A percentile compares a stretch with the other conserved stretches of the same genome.
Evolutionary conservation across 2,329 filamentous ascomycete genomes (phyloP).

Genomic region (Neodidymelliopsis sp.): DNA sequence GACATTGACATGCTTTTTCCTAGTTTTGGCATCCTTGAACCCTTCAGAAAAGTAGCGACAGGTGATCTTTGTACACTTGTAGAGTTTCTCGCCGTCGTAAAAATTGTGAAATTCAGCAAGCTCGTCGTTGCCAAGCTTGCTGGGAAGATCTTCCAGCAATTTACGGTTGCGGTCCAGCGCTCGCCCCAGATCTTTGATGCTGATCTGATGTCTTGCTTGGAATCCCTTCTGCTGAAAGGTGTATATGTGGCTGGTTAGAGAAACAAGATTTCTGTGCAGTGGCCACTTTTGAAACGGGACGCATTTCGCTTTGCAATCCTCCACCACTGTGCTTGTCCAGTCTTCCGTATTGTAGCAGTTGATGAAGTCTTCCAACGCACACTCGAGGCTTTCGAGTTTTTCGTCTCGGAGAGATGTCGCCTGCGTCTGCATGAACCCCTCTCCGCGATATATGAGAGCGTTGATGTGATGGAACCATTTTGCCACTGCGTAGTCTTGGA

Average conservation of each 20-base stretch:
- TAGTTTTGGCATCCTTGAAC: slow-evolving; percentile 40
- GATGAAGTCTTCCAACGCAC: slow-evolving; percentile 34
- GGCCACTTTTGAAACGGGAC: slow-evolving; percentile 16
- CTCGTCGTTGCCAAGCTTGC: slow-evolving; percentile 12
- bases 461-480: slow-evolving; percentile 42
- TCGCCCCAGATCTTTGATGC: slow-evolving; percentile 35
- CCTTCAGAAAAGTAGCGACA: slow-evolving; percentile 57
- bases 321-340: slow-evolving; percentile 21
- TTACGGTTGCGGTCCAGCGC: slow-evolving; percentile 40
- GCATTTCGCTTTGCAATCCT: slow-evolving; percentile 25
- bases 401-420: slow-evolving; percentile 2
- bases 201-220: slow-evolving; percentile 39
- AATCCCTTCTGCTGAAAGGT: slow-evolving; percentile 41
- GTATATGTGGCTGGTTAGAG: slow-evolving; percentile 42
- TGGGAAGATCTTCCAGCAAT: slow-evolving; percentile 38
- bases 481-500: slow-evolving; percentile 42
- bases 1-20: slow-evolving; percentile 48
- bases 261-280: slow-evolving; percentile 33
- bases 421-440: slow-evolving; percentile 29
- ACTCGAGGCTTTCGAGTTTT: slow-evolving; percentile 11
- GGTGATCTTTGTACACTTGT: slow-evolving; percentile 53
- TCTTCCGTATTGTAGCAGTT: slow-evolving; percentile 26
- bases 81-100: slow-evolving; percentile 50
- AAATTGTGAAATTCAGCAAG: slow-evolving; percentile 25
- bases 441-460: slow-evolving; percentile 30